These are phyloP conservation scores for Cenchrus fungigraminus DNA, from an alignment of 176 grass and related monocot genomes.

Conservation along the genomic window DNA sequence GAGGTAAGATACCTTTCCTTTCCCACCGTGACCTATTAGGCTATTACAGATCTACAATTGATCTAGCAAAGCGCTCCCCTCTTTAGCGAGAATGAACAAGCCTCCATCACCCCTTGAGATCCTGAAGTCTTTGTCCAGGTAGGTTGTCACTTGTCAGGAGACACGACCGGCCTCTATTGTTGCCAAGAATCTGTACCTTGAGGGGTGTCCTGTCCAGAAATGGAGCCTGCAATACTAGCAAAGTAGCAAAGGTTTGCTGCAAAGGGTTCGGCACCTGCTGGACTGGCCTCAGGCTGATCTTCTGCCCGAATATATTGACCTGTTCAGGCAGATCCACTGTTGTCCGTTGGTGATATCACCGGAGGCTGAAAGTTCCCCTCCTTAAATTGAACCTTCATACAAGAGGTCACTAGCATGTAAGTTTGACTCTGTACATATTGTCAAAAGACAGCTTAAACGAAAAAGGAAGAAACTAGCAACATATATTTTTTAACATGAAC, in stretches of 20 bases:
- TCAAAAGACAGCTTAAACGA: background rate
- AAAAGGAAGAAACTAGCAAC: background rate
- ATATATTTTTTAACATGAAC: too few species aligned
- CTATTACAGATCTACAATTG: conserved; percentile 38
- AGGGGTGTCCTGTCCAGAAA: conserved; percentile 86
- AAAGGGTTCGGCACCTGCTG: conserved; percentile 62
- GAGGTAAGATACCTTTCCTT: background rate
- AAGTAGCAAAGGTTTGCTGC: conserved; percentile 49
- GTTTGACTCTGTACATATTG: background rate
- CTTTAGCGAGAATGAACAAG: conserved; percentile 87
- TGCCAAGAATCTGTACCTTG: conserved; percentile 62
- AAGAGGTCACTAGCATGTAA: background rate
- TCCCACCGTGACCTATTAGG: conserved; percentile 21
- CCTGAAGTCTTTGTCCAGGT: conserved; percentile 87
- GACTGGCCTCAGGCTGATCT: conserved; percentile 74
- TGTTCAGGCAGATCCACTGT: conserved; percentile 67
- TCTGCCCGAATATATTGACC: conserved; percentile 83
- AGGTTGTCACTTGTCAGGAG: conserved; percentile 72
- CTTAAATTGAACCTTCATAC: conserved; percentile 82
- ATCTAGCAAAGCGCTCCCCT: conserved; percentile 80
- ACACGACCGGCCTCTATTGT: conserved; percentile 68
- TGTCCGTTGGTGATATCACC: conserved; percentile 50
- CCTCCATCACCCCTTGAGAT: conserved; percentile 92
- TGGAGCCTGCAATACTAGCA: conserved; percentile 62
- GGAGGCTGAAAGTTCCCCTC: conserved; percentile 86